Evolutionary conservation across 2,329 filamentous ascomycete genomes (phyloP).

Genomic region (Cordyceps javanica): DNA sequence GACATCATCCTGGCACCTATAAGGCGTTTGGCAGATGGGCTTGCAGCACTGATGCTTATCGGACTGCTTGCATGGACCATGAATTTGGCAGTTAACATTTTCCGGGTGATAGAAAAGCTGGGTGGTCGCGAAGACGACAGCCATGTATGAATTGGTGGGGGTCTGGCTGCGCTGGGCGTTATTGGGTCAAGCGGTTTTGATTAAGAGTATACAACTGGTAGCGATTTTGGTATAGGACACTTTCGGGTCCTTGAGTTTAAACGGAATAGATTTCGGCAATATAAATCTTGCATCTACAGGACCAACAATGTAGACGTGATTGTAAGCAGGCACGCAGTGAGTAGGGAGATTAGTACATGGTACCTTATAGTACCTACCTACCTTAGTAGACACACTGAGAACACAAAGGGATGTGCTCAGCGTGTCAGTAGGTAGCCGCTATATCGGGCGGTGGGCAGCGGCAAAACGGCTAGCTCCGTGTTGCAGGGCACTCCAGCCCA

Average conservation of each 20-base stretch:
- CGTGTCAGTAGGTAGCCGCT: not conserved
- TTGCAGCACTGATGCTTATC: slow-evolving; percentile 73
- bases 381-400: too few relatives aligned
- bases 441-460: not conserved
- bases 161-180: slow-evolving; percentile 1
- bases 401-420: too few relatives aligned
- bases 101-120: slow-evolving; percentile 59
- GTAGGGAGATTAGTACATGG: too few relatives aligned
- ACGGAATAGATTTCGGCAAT: too few relatives aligned
- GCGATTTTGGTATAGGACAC: not conserved
- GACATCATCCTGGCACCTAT: slow-evolving; percentile 29
- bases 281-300: too few relatives aligned
- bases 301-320: too few relatives aligned
- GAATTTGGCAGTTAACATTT: slow-evolving; percentile 82
- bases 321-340: too few relatives aligned
- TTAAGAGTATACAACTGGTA: not conserved
- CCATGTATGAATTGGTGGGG: slow-evolving; percentile 15
- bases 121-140: slow-evolving; percentile 45
- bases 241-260: not conserved
- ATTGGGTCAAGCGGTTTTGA: not conserved
- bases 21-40: slow-evolving; percentile 56
- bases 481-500: not conserved
- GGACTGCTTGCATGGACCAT: slow-evolving; percentile 84
- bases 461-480: not conserved
- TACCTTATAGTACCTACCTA: too few relatives aligned